phyloP scores from a whole-genome alignment of 441 rosid species.

The Syzygium syzygioides region DNA sequence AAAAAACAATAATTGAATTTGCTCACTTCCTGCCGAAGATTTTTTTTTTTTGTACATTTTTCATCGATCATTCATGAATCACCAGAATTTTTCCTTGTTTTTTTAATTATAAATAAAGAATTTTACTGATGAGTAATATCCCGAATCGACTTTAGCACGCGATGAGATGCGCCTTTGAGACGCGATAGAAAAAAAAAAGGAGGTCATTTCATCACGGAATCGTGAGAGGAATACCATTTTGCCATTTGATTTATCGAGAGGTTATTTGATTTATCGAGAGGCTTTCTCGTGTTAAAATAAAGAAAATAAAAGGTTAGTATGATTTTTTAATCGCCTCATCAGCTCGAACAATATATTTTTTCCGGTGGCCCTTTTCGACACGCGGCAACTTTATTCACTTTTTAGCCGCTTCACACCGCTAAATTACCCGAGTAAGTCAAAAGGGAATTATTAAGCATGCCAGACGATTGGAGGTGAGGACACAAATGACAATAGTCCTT shows the following conservation, averaged over 20 bases:
- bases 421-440: fast-evolving
- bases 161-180: not conserved
- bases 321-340: not conserved
- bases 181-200: fast-evolving
- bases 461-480: not conserved
- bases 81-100: not conserved
- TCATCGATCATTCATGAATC: not conserved
- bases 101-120: not conserved
- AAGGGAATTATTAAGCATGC: not conserved
- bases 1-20: not conserved
- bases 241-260: too few relatives aligned
- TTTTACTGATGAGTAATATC: not conserved
- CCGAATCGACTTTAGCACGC: not conserved
- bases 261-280: not conserved
- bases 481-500: not conserved
- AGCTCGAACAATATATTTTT: fast-evolving
- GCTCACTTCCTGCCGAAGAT: not conserved
- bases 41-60: not conserved
- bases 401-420: not conserved
- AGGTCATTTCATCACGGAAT: not conserved
- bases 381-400: fast-evolving
- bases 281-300: not conserved
- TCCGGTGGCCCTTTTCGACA: fast-evolving
- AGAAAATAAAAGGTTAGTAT: not conserved
- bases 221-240: not conserved